A percentile compares a stretch with the other conserved stretches of the same genome.
phyloP scores from a whole-genome alignment of 768 basidiomycete species.

The Kwoniella sp. region DNA sequence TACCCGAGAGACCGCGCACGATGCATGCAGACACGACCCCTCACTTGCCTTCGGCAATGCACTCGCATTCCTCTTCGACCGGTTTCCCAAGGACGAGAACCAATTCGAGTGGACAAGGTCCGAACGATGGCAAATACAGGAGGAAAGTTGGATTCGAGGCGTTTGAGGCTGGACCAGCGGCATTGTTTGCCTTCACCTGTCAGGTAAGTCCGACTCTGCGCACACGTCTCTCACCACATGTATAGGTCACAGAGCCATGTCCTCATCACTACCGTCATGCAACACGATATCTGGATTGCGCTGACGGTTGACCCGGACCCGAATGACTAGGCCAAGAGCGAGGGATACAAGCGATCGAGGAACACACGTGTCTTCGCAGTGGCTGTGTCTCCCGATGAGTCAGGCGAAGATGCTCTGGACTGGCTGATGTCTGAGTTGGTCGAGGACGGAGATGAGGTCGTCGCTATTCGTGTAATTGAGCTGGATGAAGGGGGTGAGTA shows the following conservation, averaged over 20 bases:
- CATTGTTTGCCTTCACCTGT: constrained; percentile 55
- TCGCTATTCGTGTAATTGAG: constrained; percentile 87
- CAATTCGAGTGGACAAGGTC: constrained; percentile 40
- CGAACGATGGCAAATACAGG: constrained; percentile 45
- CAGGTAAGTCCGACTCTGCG: constrained; percentile 35
- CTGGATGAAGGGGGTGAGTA: constrained; percentile 77
- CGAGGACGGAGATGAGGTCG: constrained; percentile 77
- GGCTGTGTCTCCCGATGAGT: constrained; percentile 84
- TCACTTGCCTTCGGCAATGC: constrained; percentile 29
- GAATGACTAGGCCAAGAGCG: constrained; percentile 76
- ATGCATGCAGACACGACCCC: constrained; percentile 12
- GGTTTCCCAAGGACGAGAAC: constrained; percentile 51
- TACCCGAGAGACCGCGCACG: constrained; percentile 16
- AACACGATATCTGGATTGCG: too few relatives aligned
- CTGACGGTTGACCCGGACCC: too few relatives aligned
- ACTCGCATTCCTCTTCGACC: constrained; percentile 15
- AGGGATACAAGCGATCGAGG: constrained; percentile 72
- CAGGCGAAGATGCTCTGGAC: constrained; percentile 81
- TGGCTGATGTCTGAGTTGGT: constrained; percentile 86
- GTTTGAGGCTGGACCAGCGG: constrained; percentile 54
- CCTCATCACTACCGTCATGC: too few relatives aligned
- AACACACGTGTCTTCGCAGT: constrained; percentile 87
- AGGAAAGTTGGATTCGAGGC: constrained; percentile 57
- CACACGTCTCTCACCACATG: too few relatives aligned
- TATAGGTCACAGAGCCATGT: too few relatives aligned